Evolutionary conservation across 2,329 filamentous ascomycete genomes (phyloP).

Genomic region (Talaromyces sp.): DNA sequence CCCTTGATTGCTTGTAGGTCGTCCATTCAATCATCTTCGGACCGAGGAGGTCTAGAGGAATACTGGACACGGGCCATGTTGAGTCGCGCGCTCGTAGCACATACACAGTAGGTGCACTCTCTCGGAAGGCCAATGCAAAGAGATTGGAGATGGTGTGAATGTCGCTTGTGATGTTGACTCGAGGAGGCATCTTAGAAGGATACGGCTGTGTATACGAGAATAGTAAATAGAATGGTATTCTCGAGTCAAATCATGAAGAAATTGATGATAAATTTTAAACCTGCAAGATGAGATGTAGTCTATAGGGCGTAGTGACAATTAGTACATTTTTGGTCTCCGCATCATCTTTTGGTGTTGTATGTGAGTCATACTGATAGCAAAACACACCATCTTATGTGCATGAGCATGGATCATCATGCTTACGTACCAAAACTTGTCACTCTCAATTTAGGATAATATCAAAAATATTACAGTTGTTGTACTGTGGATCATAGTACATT

Average conservation of each 20-base stretch:
- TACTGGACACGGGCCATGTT: conserved; percentile 10
- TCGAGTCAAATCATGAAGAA: neutral
- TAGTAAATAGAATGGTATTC: no score
- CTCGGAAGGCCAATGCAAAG: conserved; percentile 7
- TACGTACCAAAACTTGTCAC: neutral
- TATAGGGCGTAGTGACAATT: neutral
- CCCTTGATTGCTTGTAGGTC: conserved; percentile 12
- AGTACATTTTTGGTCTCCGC: neutral
- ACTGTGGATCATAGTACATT: no score
- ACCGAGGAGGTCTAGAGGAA: conserved; percentile 2
- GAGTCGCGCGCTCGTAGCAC: conserved; percentile 5
- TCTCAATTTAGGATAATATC: neutral
- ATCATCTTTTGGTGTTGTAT: neutral
- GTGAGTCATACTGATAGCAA: neutral
- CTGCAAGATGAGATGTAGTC: neutral
- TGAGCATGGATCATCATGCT: neutral
- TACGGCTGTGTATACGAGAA: neutral
- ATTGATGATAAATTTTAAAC: neutral
- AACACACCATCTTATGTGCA: neutral
- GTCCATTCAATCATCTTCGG: conserved; percentile 13
- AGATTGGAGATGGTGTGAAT: conserved; percentile 12
- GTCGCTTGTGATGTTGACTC: conserved; percentile 9
- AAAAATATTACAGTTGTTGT: neutral
- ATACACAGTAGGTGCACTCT: neutral
- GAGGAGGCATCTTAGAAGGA: neutral